Evolutionary conservation across 352 stramenopile species (phyloP).

Genomic region (Thalassiosira mediterranea): DNA sequence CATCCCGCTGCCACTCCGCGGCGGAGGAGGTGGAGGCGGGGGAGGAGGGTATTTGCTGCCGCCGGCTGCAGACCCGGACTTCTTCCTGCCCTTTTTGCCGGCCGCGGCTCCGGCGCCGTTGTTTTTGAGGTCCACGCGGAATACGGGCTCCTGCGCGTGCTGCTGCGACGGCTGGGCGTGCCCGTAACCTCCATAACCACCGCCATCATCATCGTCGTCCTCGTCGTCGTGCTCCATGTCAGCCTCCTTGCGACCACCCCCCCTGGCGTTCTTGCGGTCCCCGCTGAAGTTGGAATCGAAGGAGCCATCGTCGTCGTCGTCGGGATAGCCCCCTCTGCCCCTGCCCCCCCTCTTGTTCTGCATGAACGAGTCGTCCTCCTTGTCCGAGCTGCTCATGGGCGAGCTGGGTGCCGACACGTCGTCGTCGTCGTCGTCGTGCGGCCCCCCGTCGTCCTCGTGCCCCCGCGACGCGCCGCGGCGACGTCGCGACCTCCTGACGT

Average conservation of each 20-base stretch:
- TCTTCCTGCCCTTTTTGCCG: slow-evolving; percentile 22
- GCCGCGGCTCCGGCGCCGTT: slow-evolving; percentile 10
- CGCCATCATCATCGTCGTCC: slow-evolving; percentile 29
- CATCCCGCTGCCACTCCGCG: neutral
- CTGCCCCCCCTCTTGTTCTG: slow-evolving; percentile 2
- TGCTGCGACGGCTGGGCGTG: neutral
- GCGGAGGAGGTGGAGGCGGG: slow-evolving; percentile 36
- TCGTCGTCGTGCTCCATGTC: slow-evolving; percentile 39
- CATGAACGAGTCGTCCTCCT: slow-evolving; percentile 34
- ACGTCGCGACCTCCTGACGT: slow-evolving; percentile 3
- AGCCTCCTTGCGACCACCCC: neutral
- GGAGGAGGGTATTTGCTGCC: slow-evolving; percentile 17
- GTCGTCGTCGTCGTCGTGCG: slow-evolving; percentile 5
- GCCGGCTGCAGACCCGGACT: too few relatives aligned
- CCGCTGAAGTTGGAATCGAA: too few relatives aligned
- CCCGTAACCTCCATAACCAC: neutral
- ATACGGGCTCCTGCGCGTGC: slow-evolving; percentile 16
- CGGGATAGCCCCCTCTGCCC: too few relatives aligned
- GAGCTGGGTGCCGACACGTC: slow-evolving; percentile 30
- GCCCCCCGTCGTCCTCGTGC: neutral
- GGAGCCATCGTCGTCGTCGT: too few relatives aligned
- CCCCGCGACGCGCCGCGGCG: neutral
- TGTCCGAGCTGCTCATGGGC: slow-evolving; percentile 19
- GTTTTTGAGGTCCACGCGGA: slow-evolving; percentile 46
- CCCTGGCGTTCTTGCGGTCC: too few relatives aligned